Conservation (phyloP, 805 yeast species). For the Zygoascus biomembranicola region DNA sequence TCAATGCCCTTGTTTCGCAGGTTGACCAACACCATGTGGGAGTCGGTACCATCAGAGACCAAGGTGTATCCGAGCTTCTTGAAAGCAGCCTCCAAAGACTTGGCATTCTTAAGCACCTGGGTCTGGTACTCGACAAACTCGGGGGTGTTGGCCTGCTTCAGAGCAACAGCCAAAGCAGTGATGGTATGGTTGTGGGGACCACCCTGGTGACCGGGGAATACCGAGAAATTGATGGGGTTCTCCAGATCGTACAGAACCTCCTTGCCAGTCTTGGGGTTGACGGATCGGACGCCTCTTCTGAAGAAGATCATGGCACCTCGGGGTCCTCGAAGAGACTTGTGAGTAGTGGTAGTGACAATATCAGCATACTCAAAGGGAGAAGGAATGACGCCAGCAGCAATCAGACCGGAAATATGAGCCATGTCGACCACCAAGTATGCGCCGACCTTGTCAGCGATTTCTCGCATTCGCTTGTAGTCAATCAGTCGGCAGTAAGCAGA, state of each 20-base stretch:
- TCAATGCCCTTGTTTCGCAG: slow-evolving; percentile 85
- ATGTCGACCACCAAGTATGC: slow-evolving; percentile 94
- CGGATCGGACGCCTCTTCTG: slow-evolving; percentile 89
- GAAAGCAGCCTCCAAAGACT: slow-evolving; percentile 69
- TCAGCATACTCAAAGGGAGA: slow-evolving; percentile 97
- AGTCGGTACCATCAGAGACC: slow-evolving; percentile 93
- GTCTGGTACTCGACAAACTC: slow-evolving; percentile 87
- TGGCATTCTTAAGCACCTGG: slow-evolving; percentile 83
- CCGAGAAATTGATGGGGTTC: slow-evolving; percentile 92
- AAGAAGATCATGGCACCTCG: slow-evolving; percentile 99
- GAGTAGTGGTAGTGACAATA: slow-evolving; percentile 97
- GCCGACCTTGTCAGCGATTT: slow-evolving; percentile 94
- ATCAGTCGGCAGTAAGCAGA: slow-evolving; percentile 96
- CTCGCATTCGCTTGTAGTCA: slow-evolving; percentile 94
- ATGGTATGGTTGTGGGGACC: slow-evolving; percentile 99
- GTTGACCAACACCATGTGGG: slow-evolving; percentile 89
- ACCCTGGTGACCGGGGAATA: slow-evolving; percentile 99
- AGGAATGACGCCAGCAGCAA: slow-evolving; percentile 92
- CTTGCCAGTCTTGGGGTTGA: slow-evolving; percentile 83
- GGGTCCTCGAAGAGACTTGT: slow-evolving; percentile 98
- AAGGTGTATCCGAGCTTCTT: slow-evolving; percentile 64
- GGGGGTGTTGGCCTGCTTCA: slow-evolving; percentile 86
- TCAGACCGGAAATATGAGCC: slow-evolving; percentile 97
- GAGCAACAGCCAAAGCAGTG: slow-evolving; percentile 93
- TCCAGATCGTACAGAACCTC: slow-evolving; percentile 87